Conservation (phyloP, 306 rosid species). For the Betula pendula region DNA sequence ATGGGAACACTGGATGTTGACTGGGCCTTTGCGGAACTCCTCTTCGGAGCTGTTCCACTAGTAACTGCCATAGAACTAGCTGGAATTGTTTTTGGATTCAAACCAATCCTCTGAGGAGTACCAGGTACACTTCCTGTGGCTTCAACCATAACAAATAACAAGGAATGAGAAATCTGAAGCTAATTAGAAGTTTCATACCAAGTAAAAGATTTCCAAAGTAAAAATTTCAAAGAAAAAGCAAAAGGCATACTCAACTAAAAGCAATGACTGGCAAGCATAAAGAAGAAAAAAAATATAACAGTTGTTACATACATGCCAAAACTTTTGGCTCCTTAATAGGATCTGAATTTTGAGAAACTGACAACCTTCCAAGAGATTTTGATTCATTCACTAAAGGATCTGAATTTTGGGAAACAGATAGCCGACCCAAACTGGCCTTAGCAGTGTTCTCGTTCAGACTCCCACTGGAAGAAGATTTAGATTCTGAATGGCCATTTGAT, state of each 20-base stretch:
- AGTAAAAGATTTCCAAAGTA: slow-evolving; percentile 22
- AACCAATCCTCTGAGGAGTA: slow-evolving; percentile 81
- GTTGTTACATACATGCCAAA: slow-evolving; percentile 67
- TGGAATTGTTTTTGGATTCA: slow-evolving; percentile 55
- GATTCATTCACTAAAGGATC: slow-evolving; percentile 80
- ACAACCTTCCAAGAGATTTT: slow-evolving; percentile 83
- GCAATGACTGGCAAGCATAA: neutral
- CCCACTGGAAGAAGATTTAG: slow-evolving; percentile 64
- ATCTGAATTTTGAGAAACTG: slow-evolving; percentile 89
- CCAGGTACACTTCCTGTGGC: slow-evolving; percentile 88
- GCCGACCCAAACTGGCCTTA: slow-evolving; percentile 54
- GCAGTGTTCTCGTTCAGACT: slow-evolving; percentile 66
- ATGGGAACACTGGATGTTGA: slow-evolving; percentile 50
- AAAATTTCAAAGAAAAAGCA: neutral
- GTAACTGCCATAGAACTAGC: slow-evolving; percentile 63
- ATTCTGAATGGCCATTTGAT: slow-evolving; percentile 77
- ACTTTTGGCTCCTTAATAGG: slow-evolving; percentile 71
- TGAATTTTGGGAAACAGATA: slow-evolving; percentile 73
- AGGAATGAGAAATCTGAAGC: slow-evolving; percentile 36
- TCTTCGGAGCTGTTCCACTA: slow-evolving; percentile 58
- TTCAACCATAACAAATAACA: slow-evolving; percentile 48
- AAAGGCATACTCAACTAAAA: slow-evolving; percentile 23
- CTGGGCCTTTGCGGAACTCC: slow-evolving; percentile 62
- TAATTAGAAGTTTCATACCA: slow-evolving; percentile 22
- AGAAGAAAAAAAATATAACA: neutral